These are phyloP conservation scores for Hibiscus syriacus DNA, from an alignment of 345 rosid genomes.

Conservation along the genomic window DNA sequence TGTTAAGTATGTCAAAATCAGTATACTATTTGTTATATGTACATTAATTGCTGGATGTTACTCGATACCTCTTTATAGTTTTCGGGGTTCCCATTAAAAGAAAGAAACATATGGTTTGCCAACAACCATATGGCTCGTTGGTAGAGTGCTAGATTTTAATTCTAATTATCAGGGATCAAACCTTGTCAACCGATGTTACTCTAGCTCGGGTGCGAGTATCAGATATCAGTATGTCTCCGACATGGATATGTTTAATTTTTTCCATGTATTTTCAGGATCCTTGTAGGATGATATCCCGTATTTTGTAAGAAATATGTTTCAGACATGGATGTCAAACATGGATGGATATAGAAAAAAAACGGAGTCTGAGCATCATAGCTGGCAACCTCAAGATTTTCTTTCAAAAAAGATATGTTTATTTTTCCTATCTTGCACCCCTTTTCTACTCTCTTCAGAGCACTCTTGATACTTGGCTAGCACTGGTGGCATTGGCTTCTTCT, in stretches of 20 bases:
- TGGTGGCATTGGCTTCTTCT: constrained; percentile 4
- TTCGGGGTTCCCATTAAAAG: neutral
- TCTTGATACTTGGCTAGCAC: neutral
- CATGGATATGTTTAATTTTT: neutral
- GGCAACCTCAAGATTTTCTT: neutral
- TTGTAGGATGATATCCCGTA: neutral
- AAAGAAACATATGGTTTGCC: neutral
- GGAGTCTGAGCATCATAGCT: neutral
- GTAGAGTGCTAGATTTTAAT: neutral
- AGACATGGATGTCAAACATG: neutral
- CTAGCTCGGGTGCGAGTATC: neutral
- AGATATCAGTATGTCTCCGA: neutral
- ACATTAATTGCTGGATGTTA: neutral
- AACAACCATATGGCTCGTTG: neutral
- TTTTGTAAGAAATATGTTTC: neutral
- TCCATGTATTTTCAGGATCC: neutral
- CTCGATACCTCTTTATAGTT: too few relatives aligned
- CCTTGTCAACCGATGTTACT: neutral
- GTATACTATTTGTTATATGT: neutral
- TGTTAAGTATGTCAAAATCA: neutral
- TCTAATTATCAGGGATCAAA: neutral
- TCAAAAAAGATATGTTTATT: neutral
- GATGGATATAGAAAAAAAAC: neutral
- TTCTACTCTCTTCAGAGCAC: constrained; percentile 8
- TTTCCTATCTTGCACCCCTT: neutral